Percentiles rank a stretch among this genome's conserved stretches.
Conservation (phyloP, 2,329 filamentous ascomycete species). For the Clonostachys sp. region DNA sequence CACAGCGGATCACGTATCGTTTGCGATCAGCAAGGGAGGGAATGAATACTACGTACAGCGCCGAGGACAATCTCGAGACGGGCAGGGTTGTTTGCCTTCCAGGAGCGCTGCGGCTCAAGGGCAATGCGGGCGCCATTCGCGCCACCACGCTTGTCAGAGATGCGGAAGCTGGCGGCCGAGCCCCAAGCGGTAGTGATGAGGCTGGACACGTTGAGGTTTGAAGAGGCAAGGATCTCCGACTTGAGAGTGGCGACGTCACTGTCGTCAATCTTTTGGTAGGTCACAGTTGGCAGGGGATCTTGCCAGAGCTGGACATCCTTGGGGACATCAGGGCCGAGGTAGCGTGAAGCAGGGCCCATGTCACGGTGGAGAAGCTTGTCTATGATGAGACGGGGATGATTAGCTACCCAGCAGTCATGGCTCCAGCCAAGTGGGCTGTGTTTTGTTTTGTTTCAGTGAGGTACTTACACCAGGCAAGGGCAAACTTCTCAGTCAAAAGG, state of each 20-base stretch:
- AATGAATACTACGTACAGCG: constrained; percentile 13
- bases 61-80: constrained; percentile 58
- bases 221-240: background rate
- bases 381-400: too few species aligned
- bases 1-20: too few species aligned
- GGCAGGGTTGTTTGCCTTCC: constrained; percentile 69
- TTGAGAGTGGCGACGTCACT: constrained; percentile 46
- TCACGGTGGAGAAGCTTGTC: constrained; percentile 76
- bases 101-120: constrained; percentile 66
- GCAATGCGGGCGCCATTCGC: constrained; percentile 78
- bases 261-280: constrained; percentile 54
- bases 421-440: too few species aligned
- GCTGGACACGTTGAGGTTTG: constrained; percentile 33
- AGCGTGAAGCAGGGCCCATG: constrained; percentile 66
- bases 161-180: constrained; percentile 67
- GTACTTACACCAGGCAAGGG: constrained; percentile 62
- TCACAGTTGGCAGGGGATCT: constrained; percentile 60
- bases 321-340: constrained; percentile 71
- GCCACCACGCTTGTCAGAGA: constrained; percentile 76
- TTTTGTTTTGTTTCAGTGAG: too few species aligned
- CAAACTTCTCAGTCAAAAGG: constrained; percentile 64
- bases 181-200: constrained; percentile 66
- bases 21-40: too few species aligned
- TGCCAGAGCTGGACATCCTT: constrained; percentile 67
- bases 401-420: too few species aligned